Evolutionary conservation across 164 flowering plant species (phyloP).

Genomic region (Aristolochia contorta): DNA sequence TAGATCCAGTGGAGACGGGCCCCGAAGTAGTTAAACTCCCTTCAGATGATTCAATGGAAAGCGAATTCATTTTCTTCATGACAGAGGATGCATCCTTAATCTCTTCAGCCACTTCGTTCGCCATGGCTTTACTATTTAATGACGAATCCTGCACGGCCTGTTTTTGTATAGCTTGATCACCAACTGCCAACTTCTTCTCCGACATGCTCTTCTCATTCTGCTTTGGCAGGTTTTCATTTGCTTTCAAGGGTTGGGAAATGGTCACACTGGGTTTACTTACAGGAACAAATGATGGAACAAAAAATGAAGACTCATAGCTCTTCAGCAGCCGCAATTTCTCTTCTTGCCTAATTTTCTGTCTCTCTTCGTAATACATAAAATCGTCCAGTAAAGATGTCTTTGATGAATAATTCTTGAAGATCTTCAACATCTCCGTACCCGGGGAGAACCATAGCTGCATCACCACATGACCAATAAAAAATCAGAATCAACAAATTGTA

Average conservation of each 20-base stretch:
- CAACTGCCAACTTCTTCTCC: slow-evolving; percentile 6
- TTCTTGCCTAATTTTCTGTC: slow-evolving; percentile 55
- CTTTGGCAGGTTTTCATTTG: slow-evolving; percentile 14
- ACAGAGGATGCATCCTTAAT: slow-evolving; percentile 19
- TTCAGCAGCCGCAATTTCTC: slow-evolving; percentile 42
- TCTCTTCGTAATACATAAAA: slow-evolving; percentile 56
- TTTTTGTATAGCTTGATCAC: slow-evolving; percentile 12
- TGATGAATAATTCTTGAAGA: slow-evolving; percentile 38
- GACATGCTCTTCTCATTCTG: slow-evolving; percentile 5
- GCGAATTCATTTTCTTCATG: slow-evolving; percentile 36
- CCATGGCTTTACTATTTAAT: slow-evolving; percentile 5
- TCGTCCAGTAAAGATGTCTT: slow-evolving; percentile 70
- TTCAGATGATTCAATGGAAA: slow-evolving; percentile 21
- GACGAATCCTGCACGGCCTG: slow-evolving; percentile 1
- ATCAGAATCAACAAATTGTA: not conserved
- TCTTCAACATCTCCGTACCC: slow-evolving; percentile 69
- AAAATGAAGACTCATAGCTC: slow-evolving; percentile 26
- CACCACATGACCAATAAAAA: not conserved
- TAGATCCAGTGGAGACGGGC: slow-evolving; percentile 3
- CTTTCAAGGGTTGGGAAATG: slow-evolving; percentile 13
- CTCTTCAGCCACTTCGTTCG: slow-evolving; percentile 9
- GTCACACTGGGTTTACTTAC: slow-evolving; percentile 20
- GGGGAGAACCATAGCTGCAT: slow-evolving; percentile 52
- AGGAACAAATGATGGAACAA: slow-evolving; percentile 30
- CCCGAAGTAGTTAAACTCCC: slow-evolving; percentile 9